Base-by-base conservation (phyloP, 208 protist genomes). In the Trypanosoma lewisi region DNA sequence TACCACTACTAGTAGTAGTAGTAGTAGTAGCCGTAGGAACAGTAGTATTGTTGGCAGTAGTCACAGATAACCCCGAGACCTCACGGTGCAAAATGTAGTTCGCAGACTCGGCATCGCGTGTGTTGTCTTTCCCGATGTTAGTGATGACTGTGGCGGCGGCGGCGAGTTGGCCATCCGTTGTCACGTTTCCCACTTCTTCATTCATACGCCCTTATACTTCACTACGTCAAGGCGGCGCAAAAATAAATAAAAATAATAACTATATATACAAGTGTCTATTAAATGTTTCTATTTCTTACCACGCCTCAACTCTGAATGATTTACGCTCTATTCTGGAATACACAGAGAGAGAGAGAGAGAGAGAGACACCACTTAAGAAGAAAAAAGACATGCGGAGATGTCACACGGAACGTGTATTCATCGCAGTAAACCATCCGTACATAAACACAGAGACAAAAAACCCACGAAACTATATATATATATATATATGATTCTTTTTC, bases 401-500 rank as follows among this genome's bases (percentile, higher is more conserved):
- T 44, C 12, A 44, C 39, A 44, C 39, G 1, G n/a, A 44, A 44
- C 16, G n/a, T 11, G 39, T 17, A 44, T 11, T 2, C 2, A 44
- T 17, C 8, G 39, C 12, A 44, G n/a, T 44, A 8, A 2, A 44
- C 39, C 9, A 41, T 42, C 23, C 14, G 4, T 23, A 54, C 41
- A 39, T 39, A 54, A 64, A 52, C 17, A 31, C 36, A 51, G 41
- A 54, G 25, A 23, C 6, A n/a, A 57, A 47, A 44, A 28, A 49
- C 19, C 5, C 19, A 23, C 44, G 9, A 41, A 41, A 16, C 7
- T 41, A 41, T 41, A 41, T 41, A 41, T 41, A 41, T 41, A 41
- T 41, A 41, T 41, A 41, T 41, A 41, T 41, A 41, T 41, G 36
- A 7, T 41, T 41, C 36, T 41, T 41, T 41, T 41, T 41, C 14